These are phyloP conservation scores for Triticum aestivum DNA, from an alignment of 176 grass and related monocot species.

Conservation along the genomic window IWGSC_CS_RefSeq_v2.1 NC_057809.1:118234077-118234576, in stretches of 20 bases:
- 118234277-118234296: conserved; percentile 4
- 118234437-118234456: conserved; percentile 93
- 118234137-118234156: no score
- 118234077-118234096: no score
- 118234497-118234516: conserved; percentile 91
- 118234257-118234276: background rate
- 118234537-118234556: conserved; percentile 97
- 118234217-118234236: background rate
- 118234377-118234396: background rate
- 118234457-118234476: conserved; percentile 84
- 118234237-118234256: background rate
- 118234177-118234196: background rate
- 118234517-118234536: conserved; percentile 93
- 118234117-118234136: no score
- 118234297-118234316: background rate
- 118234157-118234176: background rate
- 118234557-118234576: conserved; percentile 83
- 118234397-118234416: conserved; percentile 1
- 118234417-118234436: conserved; percentile 24
- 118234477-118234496: conserved; percentile 94
- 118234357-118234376: background rate
- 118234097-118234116: no score
- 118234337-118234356: background rate
- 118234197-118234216: background rate
- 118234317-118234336: background rate